phyloP scores from a whole-genome alignment of 78 protist genomes.

The Tieghemostelium lacteum region DNA sequence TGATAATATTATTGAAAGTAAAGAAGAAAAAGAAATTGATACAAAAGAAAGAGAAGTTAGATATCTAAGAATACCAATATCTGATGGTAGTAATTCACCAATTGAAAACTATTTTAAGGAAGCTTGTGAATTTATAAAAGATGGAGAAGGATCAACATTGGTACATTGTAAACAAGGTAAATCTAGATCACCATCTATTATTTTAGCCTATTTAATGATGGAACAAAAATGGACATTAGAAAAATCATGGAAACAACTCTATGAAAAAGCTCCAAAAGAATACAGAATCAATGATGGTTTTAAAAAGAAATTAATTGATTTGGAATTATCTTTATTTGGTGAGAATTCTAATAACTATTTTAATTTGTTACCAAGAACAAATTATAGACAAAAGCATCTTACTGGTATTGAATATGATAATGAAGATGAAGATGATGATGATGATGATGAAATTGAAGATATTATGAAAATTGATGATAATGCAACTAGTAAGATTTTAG shows the following conservation, averaged over 20 bases:
- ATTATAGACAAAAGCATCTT: not conserved
- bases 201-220: conserved; percentile 62
- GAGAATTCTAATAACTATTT: conserved; percentile 37
- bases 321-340: conserved; percentile 14
- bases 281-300: conserved; percentile 62
- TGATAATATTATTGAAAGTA: not conserved
- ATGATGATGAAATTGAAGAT: not conserved
- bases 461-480: not conserved
- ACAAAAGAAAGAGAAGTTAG: not conserved
- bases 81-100: conserved; percentile 47
- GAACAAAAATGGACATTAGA: conserved; percentile 24
- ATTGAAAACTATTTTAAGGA: conserved; percentile 52
- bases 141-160: conserved; percentile 2
- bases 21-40: not conserved
- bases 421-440: conserved; percentile 10
- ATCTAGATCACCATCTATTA: conserved; percentile 77
- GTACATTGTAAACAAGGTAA: conserved; percentile 78
- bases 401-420: not conserved
- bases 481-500: not conserved
- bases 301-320: conserved; percentile 40
- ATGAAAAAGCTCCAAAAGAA: not conserved
- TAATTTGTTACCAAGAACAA: not conserved
- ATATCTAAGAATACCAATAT: conserved; percentile 59
- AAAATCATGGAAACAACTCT: conserved; percentile 19
- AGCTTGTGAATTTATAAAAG: conserved; percentile 26